phyloP scores from a whole-genome alignment of 345 rosid genomes.

The Erysimum cheiranthoides region DNA sequence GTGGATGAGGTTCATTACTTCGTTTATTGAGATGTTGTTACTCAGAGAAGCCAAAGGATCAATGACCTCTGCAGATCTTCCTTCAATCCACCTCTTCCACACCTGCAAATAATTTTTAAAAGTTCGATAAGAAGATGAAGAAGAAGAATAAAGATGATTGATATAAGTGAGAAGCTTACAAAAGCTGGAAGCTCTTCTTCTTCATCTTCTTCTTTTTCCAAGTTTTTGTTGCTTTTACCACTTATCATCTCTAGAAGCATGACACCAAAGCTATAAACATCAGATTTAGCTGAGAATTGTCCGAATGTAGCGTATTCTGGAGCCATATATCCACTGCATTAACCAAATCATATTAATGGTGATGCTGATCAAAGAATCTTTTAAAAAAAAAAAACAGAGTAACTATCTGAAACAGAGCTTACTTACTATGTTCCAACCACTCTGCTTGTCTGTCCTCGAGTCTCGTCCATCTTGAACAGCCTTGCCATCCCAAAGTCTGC shows the following conservation, averaged over 20 bases:
- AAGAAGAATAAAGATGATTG: background rate
- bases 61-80: slow-evolving; percentile 42
- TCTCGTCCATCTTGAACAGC: slow-evolving; percentile 29
- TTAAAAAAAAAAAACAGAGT: background rate
- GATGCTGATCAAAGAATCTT: background rate
- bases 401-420: background rate
- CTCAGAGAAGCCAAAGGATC: slow-evolving; percentile 45
- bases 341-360: background rate
- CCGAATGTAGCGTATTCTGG: slow-evolving; percentile 51
- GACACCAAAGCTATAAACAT: slow-evolving; percentile 57
- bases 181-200: slow-evolving; percentile 27
- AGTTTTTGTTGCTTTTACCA: slow-evolving; percentile 46
- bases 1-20: slow-evolving; percentile 54
- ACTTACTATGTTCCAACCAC: slow-evolving; percentile 50
- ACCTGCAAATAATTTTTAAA: slow-evolving; percentile 33
- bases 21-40: slow-evolving; percentile 35
- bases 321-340: slow-evolving; percentile 61
- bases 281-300: slow-evolving; percentile 52
- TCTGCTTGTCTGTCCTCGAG: slow-evolving; percentile 41
- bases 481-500: slow-evolving; percentile 50
- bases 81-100: slow-evolving; percentile 56
- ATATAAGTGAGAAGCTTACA: background rate
- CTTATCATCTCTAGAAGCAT: slow-evolving; percentile 53
- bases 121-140: background rate
- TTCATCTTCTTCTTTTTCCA: slow-evolving; percentile 25